phyloP scores from a whole-genome alignment of 2,329 filamentous ascomycete genomes.

The Phyllosticta capitalensis region DNA sequence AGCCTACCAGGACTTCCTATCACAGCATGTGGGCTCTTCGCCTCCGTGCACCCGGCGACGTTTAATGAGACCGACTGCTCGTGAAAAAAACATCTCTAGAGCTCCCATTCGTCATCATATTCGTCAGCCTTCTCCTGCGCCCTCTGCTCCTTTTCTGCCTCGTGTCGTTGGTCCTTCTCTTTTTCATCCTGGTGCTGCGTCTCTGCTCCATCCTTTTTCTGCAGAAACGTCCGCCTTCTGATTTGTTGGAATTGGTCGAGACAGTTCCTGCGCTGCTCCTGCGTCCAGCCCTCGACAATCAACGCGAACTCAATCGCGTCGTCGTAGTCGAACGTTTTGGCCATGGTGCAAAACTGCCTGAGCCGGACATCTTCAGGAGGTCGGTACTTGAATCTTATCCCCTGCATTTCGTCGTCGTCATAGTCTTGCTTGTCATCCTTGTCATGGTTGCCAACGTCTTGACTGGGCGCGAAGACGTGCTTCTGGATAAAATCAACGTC shows the following conservation, averaged over 20 bases:
- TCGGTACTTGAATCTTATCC: constrained; percentile 53
- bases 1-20: background rate
- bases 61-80: background rate
- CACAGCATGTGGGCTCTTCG: background rate
- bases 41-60: background rate
- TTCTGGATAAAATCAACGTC: constrained; percentile 43
- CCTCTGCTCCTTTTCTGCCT: background rate
- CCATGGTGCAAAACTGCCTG: constrained; percentile 88
- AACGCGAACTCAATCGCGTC: constrained; percentile 78
- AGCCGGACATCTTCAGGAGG: constrained; percentile 65
- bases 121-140: background rate
- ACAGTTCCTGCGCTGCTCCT: constrained; percentile 67
- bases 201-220: background rate
- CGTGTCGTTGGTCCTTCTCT: background rate
- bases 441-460: constrained; percentile 19
- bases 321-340: constrained; percentile 64
- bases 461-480: constrained; percentile 47
- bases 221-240: constrained; percentile 42
- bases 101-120: background rate
- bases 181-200: too few species aligned
- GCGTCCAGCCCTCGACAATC: constrained; percentile 82
- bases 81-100: background rate
- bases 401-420: constrained; percentile 15
- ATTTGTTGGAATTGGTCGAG: constrained; percentile 71
- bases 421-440: constrained; percentile 14